Base-by-base conservation (phyloP, 176 grass and related monocot species). In the Tillandsia fasciculata region DNA sequence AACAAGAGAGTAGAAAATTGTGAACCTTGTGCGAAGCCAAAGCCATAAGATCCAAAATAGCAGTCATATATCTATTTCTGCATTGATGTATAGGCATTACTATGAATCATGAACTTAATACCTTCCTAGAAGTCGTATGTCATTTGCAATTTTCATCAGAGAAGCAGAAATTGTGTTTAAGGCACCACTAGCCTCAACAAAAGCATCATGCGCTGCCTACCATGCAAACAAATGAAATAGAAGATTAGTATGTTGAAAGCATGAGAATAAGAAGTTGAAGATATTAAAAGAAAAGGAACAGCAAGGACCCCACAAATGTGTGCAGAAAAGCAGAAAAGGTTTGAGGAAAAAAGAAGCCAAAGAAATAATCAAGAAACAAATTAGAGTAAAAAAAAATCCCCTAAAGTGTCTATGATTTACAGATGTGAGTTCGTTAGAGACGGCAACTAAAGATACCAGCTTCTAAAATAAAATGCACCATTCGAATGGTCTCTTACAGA, bases 101-200 rank as follows among this genome's bases (percentile, higher is more conserved):
- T 2, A 58, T 1, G 0, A 56, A 68, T 49, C 10, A 15, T 18
- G 8, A 67, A 54, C 1, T 42, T 42, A 42, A 42, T 42, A 42
- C 95, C 95, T 99, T 82, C 95, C 95, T 7, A 99, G 73, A 67
- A 99, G 82, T 70, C 90, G 83, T 77, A 93, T 94, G 75, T 99
- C 95, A 66, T 99, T 99, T 80, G 87, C 94, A 72, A 99, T 90
- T 78, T 99, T 99, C 94, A 99, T 90, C 70, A 99, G 90, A 79
- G 94, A 99, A 51, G 84, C 82, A 26, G 94, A 88, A 76, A 99
- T 85, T 70, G 94, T 93, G 75, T 99, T 99, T 68, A 93, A 67
- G 0, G 94, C 80, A 1, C 94, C 94, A 72, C 94, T 99, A 15
- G 84, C 84, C 75, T 93, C 94, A 82, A 99, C 87, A 90, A 99